Conservation (phyloP, 2,329 filamentous ascomycete species). For the Paecilomyces fulvus region DNA sequence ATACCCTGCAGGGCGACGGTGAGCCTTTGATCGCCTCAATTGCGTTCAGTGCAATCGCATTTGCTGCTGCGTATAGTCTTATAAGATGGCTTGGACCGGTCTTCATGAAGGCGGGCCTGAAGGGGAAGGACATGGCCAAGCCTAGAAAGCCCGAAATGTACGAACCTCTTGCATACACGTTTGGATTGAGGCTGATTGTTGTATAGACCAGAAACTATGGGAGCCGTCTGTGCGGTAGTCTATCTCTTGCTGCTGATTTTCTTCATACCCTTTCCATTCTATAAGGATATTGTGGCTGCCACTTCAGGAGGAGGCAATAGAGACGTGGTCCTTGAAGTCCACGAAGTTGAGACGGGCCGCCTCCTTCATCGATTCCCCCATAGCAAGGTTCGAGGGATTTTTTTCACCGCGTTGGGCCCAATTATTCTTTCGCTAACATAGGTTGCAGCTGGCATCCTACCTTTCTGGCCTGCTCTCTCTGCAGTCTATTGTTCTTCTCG, state of each 20-base stretch:
- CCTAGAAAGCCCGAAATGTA: conserved; percentile 65
- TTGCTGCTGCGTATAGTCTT: conserved; percentile 71
- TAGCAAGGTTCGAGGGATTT: conserved; percentile 58
- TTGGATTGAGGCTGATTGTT: conserved; percentile 5
- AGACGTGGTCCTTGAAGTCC: conserved; percentile 68
- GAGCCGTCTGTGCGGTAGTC: conserved; percentile 82
- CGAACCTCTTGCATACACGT: conserved; percentile 15
- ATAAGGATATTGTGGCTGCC: conserved; percentile 93
- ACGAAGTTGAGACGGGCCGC: conserved; percentile 70
- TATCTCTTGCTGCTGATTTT: conserved; percentile 82
- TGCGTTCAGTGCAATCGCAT: conserved; percentile 77
- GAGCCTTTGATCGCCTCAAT: conserved; percentile 83
- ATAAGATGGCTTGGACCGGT: conserved; percentile 88
- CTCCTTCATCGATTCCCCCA: conserved; percentile 89
- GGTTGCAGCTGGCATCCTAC: conserved; percentile 73
- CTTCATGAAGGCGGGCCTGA: conserved; percentile 81
- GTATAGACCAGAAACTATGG: conserved; percentile 82
- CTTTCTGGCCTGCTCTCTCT: conserved; percentile 89
- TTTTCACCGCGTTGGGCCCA: background rate
- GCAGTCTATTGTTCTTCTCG: conserved; percentile 81
- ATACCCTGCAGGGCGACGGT: conserved; percentile 76
- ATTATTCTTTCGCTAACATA: background rate
- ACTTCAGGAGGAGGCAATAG: conserved; percentile 90
- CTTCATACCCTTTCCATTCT: conserved; percentile 95
- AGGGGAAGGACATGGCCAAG: conserved; percentile 83